These are phyloP conservation scores for Erythrobasidium hasegawianum DNA, from an alignment of 1,284 basidiomycete genomes.

Conservation along the genomic window DNA sequence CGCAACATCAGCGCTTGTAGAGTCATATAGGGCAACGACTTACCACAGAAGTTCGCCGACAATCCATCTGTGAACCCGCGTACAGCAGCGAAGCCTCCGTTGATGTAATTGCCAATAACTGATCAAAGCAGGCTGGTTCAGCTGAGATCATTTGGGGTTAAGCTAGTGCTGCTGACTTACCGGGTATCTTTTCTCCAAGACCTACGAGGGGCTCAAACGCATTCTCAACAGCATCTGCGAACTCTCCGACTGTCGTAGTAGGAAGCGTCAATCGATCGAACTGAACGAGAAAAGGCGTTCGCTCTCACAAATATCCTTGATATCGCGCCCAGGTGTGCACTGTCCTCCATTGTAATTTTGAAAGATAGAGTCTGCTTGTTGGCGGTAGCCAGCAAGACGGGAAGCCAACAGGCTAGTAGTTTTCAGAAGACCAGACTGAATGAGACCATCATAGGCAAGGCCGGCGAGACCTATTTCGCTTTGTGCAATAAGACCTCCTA, in stretches of 20 bases:
- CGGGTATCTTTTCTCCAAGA: not conserved
- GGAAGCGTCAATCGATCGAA: no score
- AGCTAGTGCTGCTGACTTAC: not conserved
- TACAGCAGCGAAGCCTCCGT: not conserved
- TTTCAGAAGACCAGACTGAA: not conserved
- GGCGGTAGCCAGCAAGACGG: not conserved
- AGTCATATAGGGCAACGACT: not conserved
- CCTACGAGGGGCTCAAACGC: not conserved
- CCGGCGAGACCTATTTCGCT: not conserved
- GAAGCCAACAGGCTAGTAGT: not conserved
- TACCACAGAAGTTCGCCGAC: not conserved
- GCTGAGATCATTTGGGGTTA: no score
- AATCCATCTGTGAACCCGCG: not conserved
- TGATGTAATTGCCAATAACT: not conserved
- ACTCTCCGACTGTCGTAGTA: not conserved
- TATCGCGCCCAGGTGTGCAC: not conserved
- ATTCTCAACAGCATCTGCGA: not conserved
- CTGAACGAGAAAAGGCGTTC: no score
- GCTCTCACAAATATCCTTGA: not conserved
- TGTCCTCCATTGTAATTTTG: not conserved
- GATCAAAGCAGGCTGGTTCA: no score
- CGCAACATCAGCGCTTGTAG: no score
- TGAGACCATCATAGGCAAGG: not conserved
- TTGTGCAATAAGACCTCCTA: not conserved
- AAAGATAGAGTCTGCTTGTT: not conserved